Base-by-base conservation (phyloP, 2,329 filamentous ascomycete species). In the Aspergillus pseudonomiae region DNA sequence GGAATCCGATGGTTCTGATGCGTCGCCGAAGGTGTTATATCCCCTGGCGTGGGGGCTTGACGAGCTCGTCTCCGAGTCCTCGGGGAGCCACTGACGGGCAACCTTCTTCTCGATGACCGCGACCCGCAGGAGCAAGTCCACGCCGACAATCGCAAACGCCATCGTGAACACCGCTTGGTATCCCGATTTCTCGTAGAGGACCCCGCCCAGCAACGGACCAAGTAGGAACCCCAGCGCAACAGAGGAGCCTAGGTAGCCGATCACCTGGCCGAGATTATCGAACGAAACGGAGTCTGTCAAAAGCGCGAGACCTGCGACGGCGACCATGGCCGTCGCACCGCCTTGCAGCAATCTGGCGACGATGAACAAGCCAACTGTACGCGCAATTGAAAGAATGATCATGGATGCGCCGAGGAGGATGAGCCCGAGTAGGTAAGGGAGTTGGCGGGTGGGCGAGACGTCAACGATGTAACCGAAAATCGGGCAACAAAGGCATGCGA, bases 21-120 rank as follows among this genome's bases (percentile, higher is more conserved):
- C 5, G 52, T 26, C n/a, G 32, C 21, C 21, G 52, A 55, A 55
- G 4, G 52, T 55, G 21, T 55, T 34, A 28, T 62, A 56, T 7
- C 36, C 36, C 26, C 16, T 4, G 34, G 19, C 2, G 48, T n/a
- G 24, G 19, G 58, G 21, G 24, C 11, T 24, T 45, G 60, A 24
- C 30, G 30, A 26, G n/a, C 16, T 50, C 36, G 24, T 41, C 4
- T 57, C 54, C 11, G 59, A 39, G 14, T 12, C 39, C 11, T 63
- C 61, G 10, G 56, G 28, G 46, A 55, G 36, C 67, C 77, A 74
- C 24, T 73, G 68, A 14, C 67, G 66, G 4, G 86, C 86, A 1
- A 82, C 80, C 70, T 86, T 87, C 74, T 88, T 88, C 74, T 90
- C 88, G n/a, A 90, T 81, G 59, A 90, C 80, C 6, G 86, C 71